A percentile compares a stretch with the other conserved stretches of the same genome.
Conservation (phyloP, 768 basidiomycete genomes). For the Trametes maxima region DNA sequence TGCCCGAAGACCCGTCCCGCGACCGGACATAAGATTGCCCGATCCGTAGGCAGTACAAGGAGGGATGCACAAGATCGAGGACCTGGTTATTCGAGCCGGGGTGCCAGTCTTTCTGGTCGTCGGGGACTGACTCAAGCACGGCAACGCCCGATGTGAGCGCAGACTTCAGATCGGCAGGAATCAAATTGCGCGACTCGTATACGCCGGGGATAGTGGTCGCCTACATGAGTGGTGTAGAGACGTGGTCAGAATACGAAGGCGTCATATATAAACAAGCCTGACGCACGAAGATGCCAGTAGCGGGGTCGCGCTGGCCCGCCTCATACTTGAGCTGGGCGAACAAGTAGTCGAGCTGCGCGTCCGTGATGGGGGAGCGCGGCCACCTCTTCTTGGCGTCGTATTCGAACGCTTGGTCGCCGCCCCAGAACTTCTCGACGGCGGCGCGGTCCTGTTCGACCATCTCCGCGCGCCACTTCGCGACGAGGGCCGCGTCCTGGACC, state of each 20-base stretch:
- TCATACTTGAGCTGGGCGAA: slow-evolving; percentile 13
- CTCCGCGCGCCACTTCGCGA: slow-evolving; percentile 13
- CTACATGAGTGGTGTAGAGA: not conserved
- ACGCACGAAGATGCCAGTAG: slow-evolving; percentile 17
- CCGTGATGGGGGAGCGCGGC: slow-evolving; percentile 11
- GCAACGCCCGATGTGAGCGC: not conserved
- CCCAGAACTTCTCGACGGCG: not conserved
- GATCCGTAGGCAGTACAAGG: slow-evolving; percentile 40
- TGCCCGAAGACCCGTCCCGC: not conserved
- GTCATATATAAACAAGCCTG: not conserved
- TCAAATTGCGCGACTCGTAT: slow-evolving; percentile 9
- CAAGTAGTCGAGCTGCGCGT: slow-evolving; percentile 19
- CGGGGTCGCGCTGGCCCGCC: slow-evolving; percentile 10
- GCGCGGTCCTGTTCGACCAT: slow-evolving; percentile 12
- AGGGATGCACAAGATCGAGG: slow-evolving; percentile 50
- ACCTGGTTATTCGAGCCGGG: slow-evolving; percentile 46
- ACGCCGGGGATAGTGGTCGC: not conserved
- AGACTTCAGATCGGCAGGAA: slow-evolving; percentile 7
- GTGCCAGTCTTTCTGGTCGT: slow-evolving; percentile 48
- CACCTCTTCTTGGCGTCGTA: slow-evolving; percentile 8
- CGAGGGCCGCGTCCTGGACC: slow-evolving; percentile 7
- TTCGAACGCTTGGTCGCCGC: not conserved
- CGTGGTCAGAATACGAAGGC: too few species aligned
- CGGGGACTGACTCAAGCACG: slow-evolving; percentile 41
- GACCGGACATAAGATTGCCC: slow-evolving; percentile 1